phyloP scores from a whole-genome alignment of 2,329 filamentous ascomycete species.

The Aspergillus chevalieri region DNA sequence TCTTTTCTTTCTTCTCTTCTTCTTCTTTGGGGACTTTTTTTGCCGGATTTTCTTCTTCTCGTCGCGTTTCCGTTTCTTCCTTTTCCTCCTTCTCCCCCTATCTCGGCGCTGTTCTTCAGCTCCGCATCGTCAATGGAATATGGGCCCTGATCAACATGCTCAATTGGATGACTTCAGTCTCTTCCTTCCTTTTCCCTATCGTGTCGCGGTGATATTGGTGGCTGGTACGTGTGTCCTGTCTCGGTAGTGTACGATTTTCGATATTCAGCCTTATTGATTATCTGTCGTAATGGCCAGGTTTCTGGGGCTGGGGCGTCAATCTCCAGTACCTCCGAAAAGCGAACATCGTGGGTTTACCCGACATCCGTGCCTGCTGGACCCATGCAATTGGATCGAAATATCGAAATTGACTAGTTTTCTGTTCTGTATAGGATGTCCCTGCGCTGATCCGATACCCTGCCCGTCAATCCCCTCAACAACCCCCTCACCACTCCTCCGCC shows the following conservation, averaged over 20 bases:
- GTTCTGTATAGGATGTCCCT: slow-evolving; percentile 62
- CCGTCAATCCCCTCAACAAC: slow-evolving; percentile 63
- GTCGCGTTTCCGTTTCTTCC: slow-evolving; percentile 7
- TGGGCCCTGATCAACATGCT: slow-evolving; percentile 36
- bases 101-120: slow-evolving; percentile 7
- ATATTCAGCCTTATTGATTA: slow-evolving; percentile 5
- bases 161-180: slow-evolving; percentile 76
- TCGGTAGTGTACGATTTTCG: neutral
- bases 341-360: slow-evolving; percentile 58
- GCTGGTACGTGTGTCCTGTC: slow-evolving; percentile 56
- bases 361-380: neutral
- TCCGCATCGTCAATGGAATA: slow-evolving; percentile 31
- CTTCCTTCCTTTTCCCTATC: slow-evolving; percentile 80
- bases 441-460: slow-evolving; percentile 78
- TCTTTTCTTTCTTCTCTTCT: neutral
- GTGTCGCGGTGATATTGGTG: slow-evolving; percentile 77
- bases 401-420: neutral
- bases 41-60: slow-evolving; percentile 2
- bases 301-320: slow-evolving; percentile 94
- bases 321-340: slow-evolving; percentile 74
- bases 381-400: neutral
- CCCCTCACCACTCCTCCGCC: slow-evolving; percentile 71
- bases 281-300: slow-evolving; percentile 48
- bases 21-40: neutral
- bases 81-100: slow-evolving; percentile 6